Evolutionary conservation across 371 early-diverging fungal species (phyloP).

Genomic region (Phascolomyces articulosus): DNA sequence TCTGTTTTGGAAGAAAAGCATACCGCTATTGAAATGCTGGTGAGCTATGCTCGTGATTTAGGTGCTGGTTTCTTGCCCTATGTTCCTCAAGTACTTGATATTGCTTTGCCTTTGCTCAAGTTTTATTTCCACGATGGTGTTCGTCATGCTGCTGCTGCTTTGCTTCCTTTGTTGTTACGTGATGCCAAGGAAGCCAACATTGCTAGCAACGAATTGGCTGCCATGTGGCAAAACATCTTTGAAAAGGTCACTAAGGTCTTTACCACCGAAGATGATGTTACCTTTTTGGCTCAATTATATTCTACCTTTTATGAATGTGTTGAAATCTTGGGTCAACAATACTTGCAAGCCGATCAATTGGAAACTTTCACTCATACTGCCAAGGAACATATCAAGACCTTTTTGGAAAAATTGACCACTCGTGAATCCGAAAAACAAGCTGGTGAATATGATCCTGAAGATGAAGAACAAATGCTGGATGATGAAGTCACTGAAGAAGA

Average conservation of each 20-base stretch:
- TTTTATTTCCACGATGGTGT: conserved; percentile 98
- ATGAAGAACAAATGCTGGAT: conserved; percentile 79
- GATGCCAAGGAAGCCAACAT: conserved; percentile 61
- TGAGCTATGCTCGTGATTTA: conserved; percentile 91
- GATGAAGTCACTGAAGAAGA: conserved; percentile 86
- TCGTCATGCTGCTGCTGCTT: conserved; percentile 83
- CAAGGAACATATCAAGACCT: conserved; percentile 70
- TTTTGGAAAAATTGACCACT: conserved; percentile 67
- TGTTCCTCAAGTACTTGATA: conserved; percentile 78
- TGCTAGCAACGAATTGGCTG: conserved; percentile 41
- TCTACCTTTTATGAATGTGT: conserved; percentile 76
- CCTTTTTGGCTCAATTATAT: conserved; percentile 78
- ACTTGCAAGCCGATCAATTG: conserved; percentile 66
- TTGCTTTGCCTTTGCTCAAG: conserved; percentile 87
- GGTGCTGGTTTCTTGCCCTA: conserved; percentile 88
- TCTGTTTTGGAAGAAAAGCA: conserved; percentile 95
- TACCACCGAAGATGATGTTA: conserved; percentile 75
- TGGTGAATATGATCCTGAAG: conserved; percentile 88
- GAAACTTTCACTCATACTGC: conserved; percentile 70
- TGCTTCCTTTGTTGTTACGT: conserved; percentile 81
- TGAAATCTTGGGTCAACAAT: conserved; percentile 68
- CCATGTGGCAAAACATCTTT: conserved; percentile 70
- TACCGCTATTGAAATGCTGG: conserved; percentile 96
- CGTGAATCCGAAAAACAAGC: conserved; percentile 74
- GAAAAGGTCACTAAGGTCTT: conserved; percentile 73